Conservation (phyloP, 2,329 filamentous ascomycete species). For the Didymella sp. region DNA sequence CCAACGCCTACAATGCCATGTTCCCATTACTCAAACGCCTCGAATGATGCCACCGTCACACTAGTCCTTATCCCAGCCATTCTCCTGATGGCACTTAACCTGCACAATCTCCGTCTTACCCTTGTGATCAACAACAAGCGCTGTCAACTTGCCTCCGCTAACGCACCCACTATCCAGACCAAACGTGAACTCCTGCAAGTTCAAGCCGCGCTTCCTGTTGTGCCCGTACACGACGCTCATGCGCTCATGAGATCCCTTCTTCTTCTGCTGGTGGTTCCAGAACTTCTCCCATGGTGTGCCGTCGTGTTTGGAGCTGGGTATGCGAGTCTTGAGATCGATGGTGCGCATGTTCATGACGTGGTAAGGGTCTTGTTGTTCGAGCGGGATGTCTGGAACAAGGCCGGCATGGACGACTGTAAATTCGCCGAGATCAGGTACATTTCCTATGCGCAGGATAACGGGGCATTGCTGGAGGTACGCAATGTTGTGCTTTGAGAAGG, state of each 20-base stretch:
- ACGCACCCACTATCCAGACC: conserved; percentile 88
- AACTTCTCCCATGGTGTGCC: conserved; percentile 73
- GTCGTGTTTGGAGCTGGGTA: conserved; percentile 59
- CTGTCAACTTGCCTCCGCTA: conserved; percentile 75
- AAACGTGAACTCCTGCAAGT: conserved; percentile 73
- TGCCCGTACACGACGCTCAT: conserved; percentile 74
- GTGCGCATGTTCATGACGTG: conserved; percentile 93
- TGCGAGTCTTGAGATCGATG: conserved; percentile 68
- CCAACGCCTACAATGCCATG: conserved; percentile 15
- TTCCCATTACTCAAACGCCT: conserved; percentile 7
- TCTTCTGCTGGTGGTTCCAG: conserved; percentile 56
- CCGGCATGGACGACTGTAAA: conserved; percentile 85
- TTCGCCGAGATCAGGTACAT: conserved; percentile 65
- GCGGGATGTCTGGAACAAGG: conserved; percentile 74
- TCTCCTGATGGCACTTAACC: conserved; percentile 49
- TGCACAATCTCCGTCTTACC: conserved; percentile 46
- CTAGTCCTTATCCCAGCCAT: conserved; percentile 32
- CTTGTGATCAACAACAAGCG: conserved; percentile 72
- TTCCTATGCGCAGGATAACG: conserved; percentile 77
- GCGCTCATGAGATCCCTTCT: conserved; percentile 48
- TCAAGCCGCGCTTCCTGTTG: conserved; percentile 75
- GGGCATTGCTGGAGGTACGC: conserved; percentile 74
- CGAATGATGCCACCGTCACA: neutral
- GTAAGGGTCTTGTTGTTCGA: conserved; percentile 76
- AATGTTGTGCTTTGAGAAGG: conserved; percentile 66